Evolutionary conservation across 352 stramenopile genomes (phyloP).

Genomic region (Phytophthora tubulina): DNA sequence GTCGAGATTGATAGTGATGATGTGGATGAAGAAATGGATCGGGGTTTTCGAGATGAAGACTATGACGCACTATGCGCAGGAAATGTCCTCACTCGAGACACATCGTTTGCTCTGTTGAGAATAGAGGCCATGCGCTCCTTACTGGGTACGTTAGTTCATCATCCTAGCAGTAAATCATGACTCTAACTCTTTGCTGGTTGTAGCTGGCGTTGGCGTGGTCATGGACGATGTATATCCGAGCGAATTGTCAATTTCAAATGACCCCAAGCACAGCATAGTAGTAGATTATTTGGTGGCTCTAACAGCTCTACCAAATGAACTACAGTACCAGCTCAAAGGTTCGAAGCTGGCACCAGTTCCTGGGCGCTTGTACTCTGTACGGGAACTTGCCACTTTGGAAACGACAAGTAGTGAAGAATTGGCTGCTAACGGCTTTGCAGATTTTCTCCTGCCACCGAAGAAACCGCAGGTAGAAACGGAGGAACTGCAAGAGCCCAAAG

Average conservation of each 20-base stretch:
- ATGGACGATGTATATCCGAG: conserved; percentile 69
- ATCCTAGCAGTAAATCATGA: not conserved
- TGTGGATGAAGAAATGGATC: conserved; percentile 31
- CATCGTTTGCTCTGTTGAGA: conserved; percentile 49
- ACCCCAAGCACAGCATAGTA: conserved; percentile 14
- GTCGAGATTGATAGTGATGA: conserved; percentile 9
- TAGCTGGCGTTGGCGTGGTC: conserved; percentile 67
- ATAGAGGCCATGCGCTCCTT: conserved; percentile 50
- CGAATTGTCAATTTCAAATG: conserved; percentile 47
- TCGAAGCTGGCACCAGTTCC: conserved; percentile 51
- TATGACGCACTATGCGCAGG: conserved; percentile 50
- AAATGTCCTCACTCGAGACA: conserved; percentile 31
- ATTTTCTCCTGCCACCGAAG: conserved; percentile 30
- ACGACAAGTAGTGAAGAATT: conserved; percentile 32
- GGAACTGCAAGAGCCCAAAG: conserved; percentile 1
- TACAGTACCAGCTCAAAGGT: conserved; percentile 39
- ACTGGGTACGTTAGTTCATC: conserved; percentile 36
- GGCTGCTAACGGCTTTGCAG: conserved; percentile 35
- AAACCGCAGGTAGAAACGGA: conserved; percentile 13
- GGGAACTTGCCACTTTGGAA: conserved; percentile 57
- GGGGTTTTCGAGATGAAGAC: conserved; percentile 51
- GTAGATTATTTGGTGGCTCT: conserved; percentile 70
- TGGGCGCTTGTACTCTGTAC: conserved; percentile 62
- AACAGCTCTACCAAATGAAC: conserved; percentile 51
- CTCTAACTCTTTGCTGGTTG: conserved; percentile 15